Evolutionary conservation across 257 asterid species (phyloP).

Genomic region (Solanum clarkiae): DNA sequence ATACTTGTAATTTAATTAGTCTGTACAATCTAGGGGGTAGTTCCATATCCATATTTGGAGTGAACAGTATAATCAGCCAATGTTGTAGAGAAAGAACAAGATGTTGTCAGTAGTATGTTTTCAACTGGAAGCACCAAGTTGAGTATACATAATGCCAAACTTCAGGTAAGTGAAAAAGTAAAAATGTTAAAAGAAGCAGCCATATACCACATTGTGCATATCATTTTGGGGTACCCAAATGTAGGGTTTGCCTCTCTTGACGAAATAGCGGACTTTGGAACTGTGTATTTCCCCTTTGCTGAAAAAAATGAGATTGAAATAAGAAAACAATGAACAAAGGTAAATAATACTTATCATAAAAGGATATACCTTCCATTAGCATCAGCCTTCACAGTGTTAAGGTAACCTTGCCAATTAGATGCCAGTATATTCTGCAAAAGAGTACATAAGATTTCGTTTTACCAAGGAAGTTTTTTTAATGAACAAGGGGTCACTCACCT

Average conservation of each 20-base stretch:
- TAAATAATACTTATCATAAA: neutral
- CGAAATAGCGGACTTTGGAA: constrained; percentile 70
- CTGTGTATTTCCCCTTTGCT: constrained; percentile 77
- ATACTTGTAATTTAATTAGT: neutral
- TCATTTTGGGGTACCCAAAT: constrained; percentile 89
- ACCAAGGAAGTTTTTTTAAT: neutral
- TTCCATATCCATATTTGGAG: neutral
- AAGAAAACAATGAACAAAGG: neutral
- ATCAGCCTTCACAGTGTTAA: constrained; percentile 77
- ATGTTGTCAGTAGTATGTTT: neutral
- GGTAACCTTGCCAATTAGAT: constrained; percentile 79
- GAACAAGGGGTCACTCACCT: constrained; percentile 20
- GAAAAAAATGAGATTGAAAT: neutral
- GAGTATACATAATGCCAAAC: neutral
- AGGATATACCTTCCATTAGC: constrained; percentile 54
- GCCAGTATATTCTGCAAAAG: constrained; percentile 57
- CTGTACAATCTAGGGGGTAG: neutral
- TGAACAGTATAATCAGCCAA: neutral
- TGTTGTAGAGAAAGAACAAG: neutral
- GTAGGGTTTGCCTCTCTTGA: constrained; percentile 64
- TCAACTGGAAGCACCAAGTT: neutral
- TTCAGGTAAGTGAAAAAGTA: neutral
- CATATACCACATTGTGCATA: constrained; percentile 77
- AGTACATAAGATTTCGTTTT: neutral
- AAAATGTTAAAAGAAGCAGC: neutral